Evolutionary conservation across 768 basidiomycete species (phyloP), one percentile per base, ranked within the genome.

Genomic region (Bullera alba): DNA sequence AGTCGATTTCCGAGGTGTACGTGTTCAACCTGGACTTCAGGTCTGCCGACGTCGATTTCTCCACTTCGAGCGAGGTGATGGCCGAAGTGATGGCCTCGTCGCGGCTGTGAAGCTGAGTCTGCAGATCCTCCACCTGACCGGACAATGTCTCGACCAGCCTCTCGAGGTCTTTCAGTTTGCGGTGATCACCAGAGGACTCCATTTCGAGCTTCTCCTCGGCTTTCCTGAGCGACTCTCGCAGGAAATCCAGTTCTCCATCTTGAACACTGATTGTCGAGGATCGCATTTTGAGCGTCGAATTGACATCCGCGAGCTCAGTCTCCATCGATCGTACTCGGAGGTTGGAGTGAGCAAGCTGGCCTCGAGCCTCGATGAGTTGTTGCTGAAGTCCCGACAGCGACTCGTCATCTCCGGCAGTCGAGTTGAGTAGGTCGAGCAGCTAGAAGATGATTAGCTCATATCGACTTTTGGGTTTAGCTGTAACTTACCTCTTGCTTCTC

Each of bases 1-100:
- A 41, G 42, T 67, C 59, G 28, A 67, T 61, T 45, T 63, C 65
- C 21, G 30, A n/a, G 8, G 59, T 27, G 37, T 59, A 67, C 3
- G 54, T 39, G 7, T 42, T 21, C 6, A 67, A 43, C 2, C 61
- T 46, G 22, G 59, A 61, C 28, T 37, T 45, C 4, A 46, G 21
- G 32, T 61, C 61, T 16, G 29, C 43, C 4, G 52, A 22, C 10
- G 29, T 42, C 21, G 53, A 44, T 28, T 54, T 56, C 30, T 53
- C 52, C 45, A 48, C 45, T 30, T 67, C 61, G 8, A 42, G 42
- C 23, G 54, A 48, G 38, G 49, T 26, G 7, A 67, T 21, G 2
- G 58, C 58, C 10, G 21, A 15, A 16, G 30, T 28, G 22, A 57
- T 17, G 16, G 52, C 44, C 10, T 5, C 29, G 15, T 46, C 49